Evolutionary conservation across 768 basidiomycete genomes (phyloP), one percentile per base, ranked within the genome.

Genomic region (Boletus subparvulus): DNA sequence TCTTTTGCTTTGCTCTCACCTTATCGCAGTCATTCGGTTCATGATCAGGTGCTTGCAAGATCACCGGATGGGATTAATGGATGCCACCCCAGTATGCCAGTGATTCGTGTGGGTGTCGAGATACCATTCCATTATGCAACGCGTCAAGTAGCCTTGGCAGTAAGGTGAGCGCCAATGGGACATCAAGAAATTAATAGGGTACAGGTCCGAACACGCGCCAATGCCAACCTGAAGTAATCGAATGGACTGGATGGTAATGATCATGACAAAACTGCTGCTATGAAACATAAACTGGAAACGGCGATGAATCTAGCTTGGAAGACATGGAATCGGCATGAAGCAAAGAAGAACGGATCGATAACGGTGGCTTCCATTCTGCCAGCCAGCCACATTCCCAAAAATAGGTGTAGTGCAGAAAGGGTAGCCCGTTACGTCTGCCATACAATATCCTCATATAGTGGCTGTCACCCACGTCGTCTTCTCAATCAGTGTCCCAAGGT

Each of bases 191-290:
- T 8, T n/a, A 4, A 11, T 37, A 19, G 21, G 7, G 5, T 44
- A 52, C 12, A 30, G 2, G 10, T 7, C 5, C 21, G 21, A 21
- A 21, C 21, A 21, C 21, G 21, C 21, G 21, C 1, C 21, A 21
- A 21, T 2, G 21, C 21, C 21, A 21, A 21, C 21, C 21, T 26
- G 14, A 32, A 33, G 19, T 13, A 36, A 44, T 30, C 14, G 19
- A 36, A 50, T 33, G 40, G 39, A 61, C 43, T 6, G 37, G 24
- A 36, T 42, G 32, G 39, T 48, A 36, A 46, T 36, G 53, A 52
- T 52, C 16, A 39, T 32, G 47, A 63, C 14, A 37, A 47, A 19
- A 37, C 26, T 52, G 35, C 39, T 44, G 61, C 46, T 37, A 40
- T 52, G 36, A 11, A 37, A 52, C 5, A 28, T 62, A 52, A 46